Base-by-base conservation (phyloP, 345 rosid genomes). In the Psidium friedrichsthalianum region DNA sequence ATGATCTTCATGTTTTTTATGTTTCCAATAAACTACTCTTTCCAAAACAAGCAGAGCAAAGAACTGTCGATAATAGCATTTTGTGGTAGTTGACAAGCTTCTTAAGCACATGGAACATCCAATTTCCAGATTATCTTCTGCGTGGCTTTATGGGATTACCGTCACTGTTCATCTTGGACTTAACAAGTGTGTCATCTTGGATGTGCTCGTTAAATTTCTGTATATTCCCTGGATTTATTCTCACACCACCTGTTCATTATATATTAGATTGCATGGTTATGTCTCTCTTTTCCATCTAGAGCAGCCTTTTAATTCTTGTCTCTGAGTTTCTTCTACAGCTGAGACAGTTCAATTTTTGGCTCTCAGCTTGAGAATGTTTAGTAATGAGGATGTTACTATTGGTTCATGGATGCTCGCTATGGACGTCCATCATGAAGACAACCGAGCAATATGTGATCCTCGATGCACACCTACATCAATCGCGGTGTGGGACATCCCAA, bases 391-490 rank as follows among this genome's bases (percentile, higher is more conserved):
- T 90, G 98, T 94, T 86, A 93, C 92, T n/a, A 94, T 94, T 11
- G 98, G 98, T 21, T 94, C 98, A 47, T 94, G 98, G 98, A 96
- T 94, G 98, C 95, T 96, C 27, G 93, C 94, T 12, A 96, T 96
- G 98, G 92, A 96, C 83, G 96, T 92, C 59, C 89, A 90, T 74
- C 96, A 96, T 36, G 98, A 94, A 86, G 96, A 94, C 86, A 94
- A 93, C 87, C 90, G 93, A 76, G 96, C 94, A 84, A 87, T 94
- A 84, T 96, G 98, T 64, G 94, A 96, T 89, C 95, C 98, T 74
- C 91, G 86, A 84, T 96, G 98, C 86, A 91, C 96, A 47, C 90
- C 96, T 32, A 91, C 95, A 57, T 94, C 98, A 53, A 86, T 95
- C 84, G 98, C 98, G 74, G 98, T 95, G 47, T 95, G 95, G 98